A percentile compares a stretch with the other conserved stretches of the same genome.
Evolutionary conservation across 768 basidiomycete species (phyloP).

Genomic region (Xerocomus spinulosus): DNA sequence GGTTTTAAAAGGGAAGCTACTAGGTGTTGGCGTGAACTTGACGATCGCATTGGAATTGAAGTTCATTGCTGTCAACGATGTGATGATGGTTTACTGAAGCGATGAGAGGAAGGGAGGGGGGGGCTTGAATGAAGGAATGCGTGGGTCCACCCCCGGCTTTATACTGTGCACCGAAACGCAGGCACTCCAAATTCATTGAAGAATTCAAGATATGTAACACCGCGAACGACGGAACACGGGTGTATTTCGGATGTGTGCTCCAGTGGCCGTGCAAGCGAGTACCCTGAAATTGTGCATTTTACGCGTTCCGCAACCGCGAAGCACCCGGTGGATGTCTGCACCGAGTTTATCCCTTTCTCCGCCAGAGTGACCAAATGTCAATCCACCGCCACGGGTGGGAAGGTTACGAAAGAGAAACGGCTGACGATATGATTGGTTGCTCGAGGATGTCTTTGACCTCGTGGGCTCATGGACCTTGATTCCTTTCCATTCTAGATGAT

Average conservation of each 20-base stretch:
- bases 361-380: conserved; percentile 1
- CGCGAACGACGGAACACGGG: conserved; percentile 12
- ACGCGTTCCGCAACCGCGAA: conserved; percentile 14
- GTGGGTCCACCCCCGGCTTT: conserved; percentile 11
- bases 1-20: conserved; percentile 35
- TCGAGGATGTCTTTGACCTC: conserved; percentile 16
- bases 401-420: conserved; percentile 11
- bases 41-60: conserved; percentile 28
- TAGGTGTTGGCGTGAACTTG: conserved; percentile 31
- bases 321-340: conserved; percentile 6
- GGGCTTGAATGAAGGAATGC: background rate
- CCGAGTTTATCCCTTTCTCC: conserved; percentile 6
- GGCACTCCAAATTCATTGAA: conserved; percentile 2
- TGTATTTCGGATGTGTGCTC: conserved; percentile 13
- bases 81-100: background rate
- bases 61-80: conserved; percentile 15
- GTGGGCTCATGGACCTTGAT: conserved; percentile 10
- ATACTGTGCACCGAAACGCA: conserved; percentile 14
- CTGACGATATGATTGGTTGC: conserved; percentile 4
- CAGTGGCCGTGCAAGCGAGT: conserved; percentile 15
- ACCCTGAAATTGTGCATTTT: conserved; percentile 16
- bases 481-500: conserved; percentile 21
- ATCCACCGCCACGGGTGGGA: conserved; percentile 6
- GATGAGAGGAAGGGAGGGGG: conserved; percentile 1
- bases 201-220: conserved; percentile 6